Evolutionary conservation across 2,329 filamentous ascomycete genomes (phyloP), one percentile per base, ranked within the genome.

Genomic region (Phoma herbarum): DNA sequence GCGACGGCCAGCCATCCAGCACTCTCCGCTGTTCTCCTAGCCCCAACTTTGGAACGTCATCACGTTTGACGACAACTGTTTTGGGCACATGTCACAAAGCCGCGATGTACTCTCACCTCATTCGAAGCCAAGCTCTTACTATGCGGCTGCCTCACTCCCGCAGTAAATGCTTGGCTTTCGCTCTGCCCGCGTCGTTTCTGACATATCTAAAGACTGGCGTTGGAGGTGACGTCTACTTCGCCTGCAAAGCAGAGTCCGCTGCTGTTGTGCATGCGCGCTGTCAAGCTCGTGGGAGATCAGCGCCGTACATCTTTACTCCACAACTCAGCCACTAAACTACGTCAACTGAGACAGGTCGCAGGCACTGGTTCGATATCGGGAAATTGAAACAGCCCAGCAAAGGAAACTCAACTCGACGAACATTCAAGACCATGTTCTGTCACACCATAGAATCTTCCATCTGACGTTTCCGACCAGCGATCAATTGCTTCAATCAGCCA

Each of bases 61-160:
- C 66, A 68, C 70, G 63, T 67, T 70, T 63, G 63, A 64, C 66
- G 59, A 64, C 68, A 65, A 59, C 45, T 43, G 26, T 43, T 54
- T 37, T 57, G 37, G 31, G 39, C 33, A 20, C 25, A 59, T 45
- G 11, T 59, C 42, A 54, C 53, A 53, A 45, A 45, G 42, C 51
- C 37, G 52, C 35, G 29, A 51, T 45, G 39, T 57, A 56, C 16
- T 14, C 60, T 43, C 35, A 37, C 20, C 20, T 31, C 18, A 43
- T 48, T 52, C 56, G 39, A 52, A 60, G 35, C 42, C 42, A 57
- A 61, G 29, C 54, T 60, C 28, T 47, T 54, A 16, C 31, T 33
- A 33, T 7, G n/a, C 7, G 31, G 31, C 31, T 54, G 55, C 33
- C 25, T 54, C 45, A 37, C 52, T 49, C 48, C 58, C 42, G 61